Base-by-base conservation (phyloP, 768 basidiomycete genomes). In the Russula foetens region DNA sequence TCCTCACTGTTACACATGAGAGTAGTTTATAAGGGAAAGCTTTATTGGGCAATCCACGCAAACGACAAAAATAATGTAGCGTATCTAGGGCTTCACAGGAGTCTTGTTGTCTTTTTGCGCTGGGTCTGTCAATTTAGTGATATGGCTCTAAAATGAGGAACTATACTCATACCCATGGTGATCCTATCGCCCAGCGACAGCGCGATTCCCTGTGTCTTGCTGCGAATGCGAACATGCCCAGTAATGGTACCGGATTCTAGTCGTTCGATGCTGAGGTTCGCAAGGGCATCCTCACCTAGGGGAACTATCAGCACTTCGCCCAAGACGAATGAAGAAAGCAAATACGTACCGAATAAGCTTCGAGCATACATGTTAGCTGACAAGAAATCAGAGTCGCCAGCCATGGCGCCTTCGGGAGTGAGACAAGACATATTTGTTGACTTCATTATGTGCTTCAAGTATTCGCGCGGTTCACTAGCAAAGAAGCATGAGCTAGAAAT, bases 151-250 rank as follows among this genome's bases (percentile, higher is more conserved):
- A 28, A n/a, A 3, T 39, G 35, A 23, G 43, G 23, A 31, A 28
- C 15, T n/a, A 15, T 14, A 1, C 29, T 69, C 77, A 58, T 60
- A 81, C 81, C 79, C 72, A 81, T 77, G 11, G 81, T 92, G 68
- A 93, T 92, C 68, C 85, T 80, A 73, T 95, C 93, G n/a, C 92
- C 96, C 63, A 99, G 73, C 19, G 90, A 92, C 63, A 98, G 77
- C 2, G 96, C 96, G 63, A 98, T 98, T 55, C 96, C 96, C 72
- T 98, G 96, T 24, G 96, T 98, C 76, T 98, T 98, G 70, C 91
- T 93, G 59, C 96, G 83, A 70, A 98, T 98, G 53, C 96, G 84
- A 9, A 98, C 92, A 73, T 98, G 95, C 0, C 96, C 96, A 15
- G 86, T 86, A 59, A 98, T 86, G 6, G 79, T 81, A 0, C 93